Percentiles rank a stretch among this genome's conserved stretches.
phyloP scores from a whole-genome alignment of 2,329 filamentous ascomycete species.

The Colletotrichum karsti region DNA sequence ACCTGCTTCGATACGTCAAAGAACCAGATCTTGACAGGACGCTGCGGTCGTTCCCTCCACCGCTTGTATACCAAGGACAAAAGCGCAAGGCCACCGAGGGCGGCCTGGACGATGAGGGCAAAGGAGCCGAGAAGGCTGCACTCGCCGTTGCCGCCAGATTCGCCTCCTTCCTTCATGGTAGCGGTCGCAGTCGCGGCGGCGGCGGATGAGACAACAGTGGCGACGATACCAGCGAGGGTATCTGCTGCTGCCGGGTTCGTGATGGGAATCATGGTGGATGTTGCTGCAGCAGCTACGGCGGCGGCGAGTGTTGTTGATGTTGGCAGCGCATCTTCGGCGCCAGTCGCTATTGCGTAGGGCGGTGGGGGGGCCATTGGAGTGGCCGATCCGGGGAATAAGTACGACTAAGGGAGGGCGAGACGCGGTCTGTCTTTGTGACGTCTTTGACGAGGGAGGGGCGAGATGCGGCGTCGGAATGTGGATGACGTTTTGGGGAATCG shows the following conservation, averaged over 20 bases:
- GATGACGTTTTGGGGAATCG: conserved; percentile 25
- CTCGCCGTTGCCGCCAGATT: conserved; percentile 68
- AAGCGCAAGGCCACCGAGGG: conserved; percentile 83
- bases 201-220: conserved; percentile 39
- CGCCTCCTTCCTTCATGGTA: conserved; percentile 43
- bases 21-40: conserved; percentile 95
- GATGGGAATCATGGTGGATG: conserved; percentile 18
- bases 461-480: conserved; percentile 16
- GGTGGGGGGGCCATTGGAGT: conserved; percentile 26
- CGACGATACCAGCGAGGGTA: conserved; percentile 34
- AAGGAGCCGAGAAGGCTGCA: conserved; percentile 91
- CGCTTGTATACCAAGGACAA: conserved; percentile 92
- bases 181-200: conserved; percentile 37
- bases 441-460: conserved; percentile 7
- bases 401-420: conserved; percentile 15
- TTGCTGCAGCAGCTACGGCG: conserved; percentile 13
- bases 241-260: conserved; percentile 21
- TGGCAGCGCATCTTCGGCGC: conserved; percentile 19
- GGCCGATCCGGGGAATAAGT: conserved; percentile 1
- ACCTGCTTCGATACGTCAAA: conserved; percentile 99
- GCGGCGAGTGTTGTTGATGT: conserved; percentile 22
- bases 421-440: conserved; percentile 18
- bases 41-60: conserved; percentile 89
- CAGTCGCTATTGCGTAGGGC: conserved; percentile 26
- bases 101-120: conserved; percentile 87